Evolutionary conservation across 2,329 filamentous ascomycete species (phyloP).

Genomic region (Arthrobotrys entomopaga): DNA sequence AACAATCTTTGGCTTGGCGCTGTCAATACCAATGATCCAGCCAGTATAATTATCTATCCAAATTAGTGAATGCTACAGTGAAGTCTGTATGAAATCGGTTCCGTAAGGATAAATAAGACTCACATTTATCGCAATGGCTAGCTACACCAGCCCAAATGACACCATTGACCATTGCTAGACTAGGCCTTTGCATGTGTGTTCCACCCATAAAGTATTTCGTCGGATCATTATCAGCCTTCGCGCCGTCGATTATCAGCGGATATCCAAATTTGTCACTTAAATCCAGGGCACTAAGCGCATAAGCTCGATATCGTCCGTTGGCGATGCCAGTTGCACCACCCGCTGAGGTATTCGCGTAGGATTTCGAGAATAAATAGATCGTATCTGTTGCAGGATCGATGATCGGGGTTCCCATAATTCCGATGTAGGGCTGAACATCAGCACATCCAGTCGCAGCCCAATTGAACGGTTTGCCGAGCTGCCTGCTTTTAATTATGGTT

Average conservation of each 20-base stretch:
- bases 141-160: conserved; percentile 68
- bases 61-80: not conserved
- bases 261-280: conserved; percentile 62
- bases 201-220: conserved; percentile 67
- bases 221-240: conserved; percentile 65
- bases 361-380: conserved; percentile 65
- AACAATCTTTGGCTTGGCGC: conserved; percentile 61
- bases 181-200: conserved; percentile 67
- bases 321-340: conserved; percentile 58
- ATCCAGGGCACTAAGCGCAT: conserved; percentile 61
- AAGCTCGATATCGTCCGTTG: conserved; percentile 59
- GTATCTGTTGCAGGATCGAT: conserved; percentile 65
- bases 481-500: conserved; percentile 61
- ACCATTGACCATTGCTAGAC: conserved; percentile 65
- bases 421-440: conserved; percentile 40
- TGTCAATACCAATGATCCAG: conserved; percentile 66
- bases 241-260: conserved; percentile 66
- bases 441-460: conserved; percentile 66
- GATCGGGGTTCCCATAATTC: conserved; percentile 57
- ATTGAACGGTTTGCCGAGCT: conserved; percentile 65
- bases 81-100: too few relatives aligned
- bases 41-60: conserved; percentile 61
- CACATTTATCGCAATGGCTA: conserved; percentile 66
- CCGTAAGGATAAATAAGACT: conserved; percentile 1
- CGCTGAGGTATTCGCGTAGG: conserved; percentile 59